These are phyloP conservation scores for Vanderwaltozyma verrucispora DNA, from an alignment of 805 yeast species.

Conservation along the genomic window DNA sequence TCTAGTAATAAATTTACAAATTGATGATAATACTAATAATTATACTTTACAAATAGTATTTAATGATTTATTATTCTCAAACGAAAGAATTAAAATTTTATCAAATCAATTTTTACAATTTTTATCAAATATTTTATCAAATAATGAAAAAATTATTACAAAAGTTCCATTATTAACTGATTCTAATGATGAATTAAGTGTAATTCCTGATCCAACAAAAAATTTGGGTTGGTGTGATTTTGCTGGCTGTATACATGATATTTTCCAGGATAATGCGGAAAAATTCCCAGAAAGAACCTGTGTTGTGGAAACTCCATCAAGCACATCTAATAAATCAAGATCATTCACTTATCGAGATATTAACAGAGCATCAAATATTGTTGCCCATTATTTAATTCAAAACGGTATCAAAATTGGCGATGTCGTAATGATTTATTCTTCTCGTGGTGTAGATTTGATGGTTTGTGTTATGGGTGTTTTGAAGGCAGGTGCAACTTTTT, in stretches of 20 bases:
- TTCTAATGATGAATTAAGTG: constrained; percentile 36
- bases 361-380: constrained; percentile 84
- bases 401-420: constrained; percentile 86
- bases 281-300: constrained; percentile 79
- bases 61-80: constrained; percentile 65
- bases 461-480: constrained; percentile 96
- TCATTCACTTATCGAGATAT: constrained; percentile 79
- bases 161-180: constrained; percentile 57
- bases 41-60: constrained; percentile 28
- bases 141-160: constrained; percentile 40
- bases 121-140: constrained; percentile 28
- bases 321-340: constrained; percentile 45
- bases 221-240: constrained; percentile 86
- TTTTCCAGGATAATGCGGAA: constrained; percentile 79
- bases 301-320: constrained; percentile 81
- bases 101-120: constrained; percentile 65
- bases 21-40: constrained; percentile 2
- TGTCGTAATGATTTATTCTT: constrained; percentile 95
- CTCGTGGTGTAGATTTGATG: constrained; percentile 94
- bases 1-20: constrained; percentile 31
- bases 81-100: constrained; percentile 56
- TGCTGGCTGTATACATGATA: constrained; percentile 95
- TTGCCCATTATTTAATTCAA: constrained; percentile 76
- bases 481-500: constrained; percentile 97
- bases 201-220: constrained; percentile 78